Base-by-base conservation (phyloP, 2,329 filamentous ascomycete species). In the Xylaria sp. region DNA sequence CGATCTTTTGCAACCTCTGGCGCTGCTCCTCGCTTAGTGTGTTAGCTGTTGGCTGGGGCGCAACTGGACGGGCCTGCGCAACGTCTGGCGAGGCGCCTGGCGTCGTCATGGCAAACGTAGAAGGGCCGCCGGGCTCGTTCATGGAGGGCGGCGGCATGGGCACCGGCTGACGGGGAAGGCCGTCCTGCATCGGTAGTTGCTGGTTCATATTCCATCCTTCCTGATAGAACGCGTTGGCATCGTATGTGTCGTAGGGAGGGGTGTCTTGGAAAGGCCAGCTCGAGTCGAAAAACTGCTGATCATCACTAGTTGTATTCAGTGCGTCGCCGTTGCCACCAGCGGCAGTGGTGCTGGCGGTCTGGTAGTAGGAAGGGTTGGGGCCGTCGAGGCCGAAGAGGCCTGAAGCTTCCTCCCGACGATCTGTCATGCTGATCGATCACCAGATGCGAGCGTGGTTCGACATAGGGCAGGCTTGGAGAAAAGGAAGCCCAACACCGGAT, bases 1-100 rank as follows among this genome's bases (percentile, higher is more conserved):
- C 89, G 76, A 90, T 90, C 70, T 84, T 88, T 73, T 86, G 86
- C 56, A 91, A 81, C 75, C 87, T 85, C 76, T 90, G 88, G 75
- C 89, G 87, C 76, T 89, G 85, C 28, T 87, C 87, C 39, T 85
- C 84, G 44, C 87, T 90, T 64, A 91, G 80, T 3, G 78, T 79
- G 71, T 79, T 81, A 59, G 83, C 76, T 15, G 79, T 74, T 44
- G 78, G 76, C 56, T 80, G 76, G 37, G 78, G 67, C 18, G 79
- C 73, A 50, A 77, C 70, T 20, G 73, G 66, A 51, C 72, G 74
- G n/a, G 73, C 55, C 37, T 80, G 74, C 69, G 78, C 71, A 54
- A 73, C 71, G 68, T 74, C 71, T 6, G 77, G 70, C 55, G 79
- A 66, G 41, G 73, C 72, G 51, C 74, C 67, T 28, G 76, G 74